A percentile compares a stretch with the other conserved stretches of the same genome.
These are phyloP conservation scores for Lizanozyma gosingica DNA, from an alignment of 1,139 yeast species.

Conservation along the genomic window DNA sequence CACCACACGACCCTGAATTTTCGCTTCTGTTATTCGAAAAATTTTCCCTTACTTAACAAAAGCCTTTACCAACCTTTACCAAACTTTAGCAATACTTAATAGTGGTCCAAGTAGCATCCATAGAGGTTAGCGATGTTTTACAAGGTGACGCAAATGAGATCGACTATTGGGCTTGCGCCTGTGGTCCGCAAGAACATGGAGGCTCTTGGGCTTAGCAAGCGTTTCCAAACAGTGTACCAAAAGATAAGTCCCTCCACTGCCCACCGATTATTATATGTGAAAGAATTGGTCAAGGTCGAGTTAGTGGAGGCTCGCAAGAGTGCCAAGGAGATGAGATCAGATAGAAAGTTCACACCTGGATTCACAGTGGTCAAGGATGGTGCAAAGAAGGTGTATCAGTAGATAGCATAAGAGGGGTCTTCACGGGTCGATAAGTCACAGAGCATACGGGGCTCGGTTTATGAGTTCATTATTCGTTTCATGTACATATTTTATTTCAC, in stretches of 20 bases:
- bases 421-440: too few relatives aligned
- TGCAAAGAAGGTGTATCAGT: neutral
- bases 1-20: too few relatives aligned
- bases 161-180: slow-evolving; percentile 39
- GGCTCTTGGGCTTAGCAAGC: slow-evolving; percentile 34
- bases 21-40: too few relatives aligned
- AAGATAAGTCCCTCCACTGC: slow-evolving; percentile 36
- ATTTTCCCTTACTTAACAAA: too few relatives aligned
- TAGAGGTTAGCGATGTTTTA: too few relatives aligned
- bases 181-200: slow-evolving; percentile 29
- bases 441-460: neutral
- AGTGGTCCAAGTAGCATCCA: too few relatives aligned
- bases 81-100: too few relatives aligned
- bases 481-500: neutral
- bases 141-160: slow-evolving; percentile 36
- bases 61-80: too few relatives aligned
- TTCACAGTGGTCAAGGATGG: slow-evolving; percentile 13
- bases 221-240: slow-evolving; percentile 32
- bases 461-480: neutral
- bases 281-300: slow-evolving; percentile 37
- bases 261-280: slow-evolving; percentile 31
- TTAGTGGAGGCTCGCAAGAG: slow-evolving; percentile 25
- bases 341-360: slow-evolving; percentile 30
- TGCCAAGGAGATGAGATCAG: slow-evolving; percentile 20
- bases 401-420: neutral